A percentile compares a stretch with the other conserved stretches of the same genome.
These are phyloP conservation scores for Purshia tridentata DNA, from an alignment of 306 rosid genomes.

Conservation along the genomic window DNA sequence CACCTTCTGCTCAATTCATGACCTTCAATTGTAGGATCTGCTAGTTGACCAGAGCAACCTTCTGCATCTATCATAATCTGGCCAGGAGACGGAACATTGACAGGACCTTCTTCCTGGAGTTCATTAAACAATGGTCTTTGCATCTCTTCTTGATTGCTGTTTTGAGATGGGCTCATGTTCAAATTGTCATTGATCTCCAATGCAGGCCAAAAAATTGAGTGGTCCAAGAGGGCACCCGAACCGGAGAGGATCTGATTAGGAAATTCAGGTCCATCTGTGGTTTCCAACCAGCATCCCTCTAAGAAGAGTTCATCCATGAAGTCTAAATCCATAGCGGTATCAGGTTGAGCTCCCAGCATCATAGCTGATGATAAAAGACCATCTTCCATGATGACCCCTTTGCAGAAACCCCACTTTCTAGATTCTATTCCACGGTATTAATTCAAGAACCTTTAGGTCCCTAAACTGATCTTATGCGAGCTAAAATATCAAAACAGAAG, in stretches of 20 bases:
- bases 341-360: slow-evolving; percentile 55
- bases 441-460: slow-evolving; percentile 13
- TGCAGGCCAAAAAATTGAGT: slow-evolving; percentile 57
- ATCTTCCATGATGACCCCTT: slow-evolving; percentile 56
- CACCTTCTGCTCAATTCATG: slow-evolving; percentile 46
- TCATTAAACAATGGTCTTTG: slow-evolving; percentile 22
- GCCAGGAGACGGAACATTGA: slow-evolving; percentile 15
- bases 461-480: slow-evolving; percentile 27
- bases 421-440: slow-evolving; percentile 12
- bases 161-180: slow-evolving; percentile 26
- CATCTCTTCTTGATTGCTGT: slow-evolving; percentile 35
- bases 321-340: slow-evolving; percentile 68
- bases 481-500: slow-evolving; percentile 5
- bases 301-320: slow-evolving; percentile 77
- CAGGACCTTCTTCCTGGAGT: slow-evolving; percentile 22
- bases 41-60: slow-evolving; percentile 33
- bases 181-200: slow-evolving; percentile 34
- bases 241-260: slow-evolving; percentile 47
- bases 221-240: slow-evolving; percentile 54
- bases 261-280: slow-evolving; percentile 65
- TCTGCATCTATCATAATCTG: slow-evolving; percentile 31
- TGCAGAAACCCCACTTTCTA: slow-evolving; percentile 15
- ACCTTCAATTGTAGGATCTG: slow-evolving; percentile 31
- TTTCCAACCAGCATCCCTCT: slow-evolving; percentile 86
- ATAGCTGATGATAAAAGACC: slow-evolving; percentile 51